A percentile compares a stretch with the other conserved stretches of the same genome.
Conservation (phyloP, 805 yeast species). For the Candida sonorensis region DNA sequence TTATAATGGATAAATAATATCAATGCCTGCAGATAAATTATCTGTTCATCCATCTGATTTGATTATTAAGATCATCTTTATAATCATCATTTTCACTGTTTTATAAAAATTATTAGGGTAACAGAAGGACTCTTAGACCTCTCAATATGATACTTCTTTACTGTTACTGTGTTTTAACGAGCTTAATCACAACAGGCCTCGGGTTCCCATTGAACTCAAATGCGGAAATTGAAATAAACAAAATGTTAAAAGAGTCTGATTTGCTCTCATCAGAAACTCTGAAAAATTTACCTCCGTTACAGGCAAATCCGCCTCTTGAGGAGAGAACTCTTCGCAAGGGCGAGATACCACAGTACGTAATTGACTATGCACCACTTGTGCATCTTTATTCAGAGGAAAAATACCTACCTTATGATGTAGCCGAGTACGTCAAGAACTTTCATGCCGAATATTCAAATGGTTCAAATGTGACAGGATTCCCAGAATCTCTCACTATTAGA, state of each 20-base stretch:
- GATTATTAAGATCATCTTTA: too few species aligned
- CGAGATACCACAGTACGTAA: slow-evolving; percentile 56
- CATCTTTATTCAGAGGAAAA: slow-evolving; percentile 84
- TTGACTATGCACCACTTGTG: slow-evolving; percentile 69
- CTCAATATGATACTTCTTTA: too few species aligned
- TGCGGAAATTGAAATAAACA: background rate
- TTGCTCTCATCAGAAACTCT: slow-evolving; percentile 6
- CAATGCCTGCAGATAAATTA: too few species aligned
- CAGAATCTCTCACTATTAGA: slow-evolving; percentile 16
- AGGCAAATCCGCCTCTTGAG: slow-evolving; percentile 21
- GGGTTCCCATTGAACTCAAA: background rate
- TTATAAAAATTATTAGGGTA: too few species aligned
- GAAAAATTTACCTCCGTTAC: slow-evolving; percentile 31
- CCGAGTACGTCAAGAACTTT: slow-evolving; percentile 61
- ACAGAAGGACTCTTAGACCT: too few species aligned
- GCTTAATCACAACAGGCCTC: too few species aligned
- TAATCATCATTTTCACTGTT: too few species aligned
- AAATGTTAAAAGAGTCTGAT: background rate
- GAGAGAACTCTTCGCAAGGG: slow-evolving; percentile 41
- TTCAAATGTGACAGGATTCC: slow-evolving; percentile 23
- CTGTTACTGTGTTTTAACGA: too few species aligned
- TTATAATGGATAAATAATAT: too few species aligned
- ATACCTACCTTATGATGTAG: slow-evolving; percentile 78
- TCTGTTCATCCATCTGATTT: too few species aligned
- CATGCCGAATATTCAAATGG: slow-evolving; percentile 49